Conservation (phyloP, 495 filamentous ascomycete species). For the Neurospora sp. region DNA sequence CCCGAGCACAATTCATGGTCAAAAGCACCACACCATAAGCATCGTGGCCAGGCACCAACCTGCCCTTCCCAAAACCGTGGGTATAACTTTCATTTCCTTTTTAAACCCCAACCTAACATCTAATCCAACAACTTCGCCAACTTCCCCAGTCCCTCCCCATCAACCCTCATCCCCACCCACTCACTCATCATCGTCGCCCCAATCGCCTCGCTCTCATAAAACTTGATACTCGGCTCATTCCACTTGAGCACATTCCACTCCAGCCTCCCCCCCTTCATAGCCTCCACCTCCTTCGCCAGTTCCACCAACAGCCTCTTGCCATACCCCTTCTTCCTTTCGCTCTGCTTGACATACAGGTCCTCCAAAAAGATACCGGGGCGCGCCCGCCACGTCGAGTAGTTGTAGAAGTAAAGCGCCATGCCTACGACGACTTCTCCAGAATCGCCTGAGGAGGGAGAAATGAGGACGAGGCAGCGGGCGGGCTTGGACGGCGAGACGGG, state of each 20-base stretch:
- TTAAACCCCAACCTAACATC: background rate
- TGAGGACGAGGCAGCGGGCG: conserved; percentile 38
- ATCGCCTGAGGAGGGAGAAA: conserved; percentile 22
- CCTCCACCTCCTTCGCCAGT: conserved; percentile 66
- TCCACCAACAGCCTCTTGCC: conserved; percentile 64
- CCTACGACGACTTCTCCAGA: conserved; percentile 25
- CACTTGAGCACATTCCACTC: conserved; percentile 91
- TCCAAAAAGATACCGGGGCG: conserved; percentile 88
- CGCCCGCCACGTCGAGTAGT: conserved; percentile 71
- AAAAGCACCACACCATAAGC: background rate
- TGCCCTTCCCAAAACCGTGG: background rate
- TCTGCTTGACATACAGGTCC: conserved; percentile 73
- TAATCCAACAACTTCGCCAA: conserved; percentile 41
- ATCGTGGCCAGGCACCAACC: background rate
- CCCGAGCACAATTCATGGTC: background rate
- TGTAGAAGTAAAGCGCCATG: conserved; percentile 52
- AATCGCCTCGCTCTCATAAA: conserved; percentile 59
- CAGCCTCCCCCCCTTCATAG: conserved; percentile 37
- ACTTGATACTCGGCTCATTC: conserved; percentile 83
- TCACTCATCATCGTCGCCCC: conserved; percentile 76
- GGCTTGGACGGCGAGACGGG: conserved; percentile 29
- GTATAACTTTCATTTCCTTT: background rate
- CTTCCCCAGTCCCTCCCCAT: conserved; percentile 56
- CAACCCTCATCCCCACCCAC: conserved; percentile 88
- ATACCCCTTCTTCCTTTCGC: conserved; percentile 64